Evolutionary conservation across 495 filamentous ascomycete genomes (phyloP).

Genomic region (Aspergillus mulundensis): DNA sequence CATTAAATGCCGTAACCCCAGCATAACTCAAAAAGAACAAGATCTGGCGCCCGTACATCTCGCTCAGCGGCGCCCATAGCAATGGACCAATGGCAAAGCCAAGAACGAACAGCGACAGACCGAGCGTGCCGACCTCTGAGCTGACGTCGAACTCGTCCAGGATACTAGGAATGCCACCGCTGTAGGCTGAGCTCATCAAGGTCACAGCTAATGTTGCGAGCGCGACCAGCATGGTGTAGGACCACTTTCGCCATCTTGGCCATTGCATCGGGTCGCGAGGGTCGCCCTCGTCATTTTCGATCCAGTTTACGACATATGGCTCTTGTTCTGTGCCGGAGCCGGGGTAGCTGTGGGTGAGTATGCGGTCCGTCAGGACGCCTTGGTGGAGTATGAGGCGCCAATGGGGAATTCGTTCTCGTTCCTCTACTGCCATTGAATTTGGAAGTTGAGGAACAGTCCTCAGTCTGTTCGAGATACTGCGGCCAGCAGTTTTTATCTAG

Average conservation of each 20-base stretch:
- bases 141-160: conserved; percentile 49
- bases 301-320: neutral
- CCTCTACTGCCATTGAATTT: too few relatives aligned
- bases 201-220: conserved; percentile 67
- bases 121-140: conserved; percentile 58
- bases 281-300: conserved; percentile 51
- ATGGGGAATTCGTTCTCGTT: too few relatives aligned
- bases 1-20: conserved; percentile 66
- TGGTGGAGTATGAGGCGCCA: too few relatives aligned
- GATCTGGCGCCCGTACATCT: conserved; percentile 69
- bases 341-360: too few relatives aligned
- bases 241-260: conserved; percentile 38
- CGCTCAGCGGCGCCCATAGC: conserved; percentile 62
- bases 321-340: neutral
- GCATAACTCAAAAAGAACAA: conserved; percentile 61
- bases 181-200: conserved; percentile 73
- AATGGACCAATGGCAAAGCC: conserved; percentile 66
- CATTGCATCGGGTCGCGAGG: conserved; percentile 60
- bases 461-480: too few relatives aligned
- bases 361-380: too few relatives aligned
- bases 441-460: too few relatives aligned
- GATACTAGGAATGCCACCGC: conserved; percentile 55
- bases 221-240: conserved; percentile 62
- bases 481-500: too few relatives aligned
- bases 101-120: conserved; percentile 69